Evolutionary conservation across 1,284 basidiomycete species (phyloP).

Genomic region (Taiwanofungus camphoratus): DNA sequence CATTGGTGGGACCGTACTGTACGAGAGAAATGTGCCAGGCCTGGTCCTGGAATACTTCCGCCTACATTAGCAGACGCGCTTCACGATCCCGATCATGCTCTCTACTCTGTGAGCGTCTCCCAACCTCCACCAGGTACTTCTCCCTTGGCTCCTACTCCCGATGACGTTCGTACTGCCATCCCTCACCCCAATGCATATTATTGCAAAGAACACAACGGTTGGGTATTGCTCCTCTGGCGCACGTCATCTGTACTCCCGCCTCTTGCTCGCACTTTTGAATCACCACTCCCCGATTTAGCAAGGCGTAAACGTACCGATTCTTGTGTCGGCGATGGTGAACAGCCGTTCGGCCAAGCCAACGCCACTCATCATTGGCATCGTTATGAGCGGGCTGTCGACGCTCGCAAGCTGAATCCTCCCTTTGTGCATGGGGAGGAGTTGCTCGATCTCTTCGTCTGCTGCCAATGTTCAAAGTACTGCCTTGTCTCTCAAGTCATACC

Average conservation of each 20-base stretch:
- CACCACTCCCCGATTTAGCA: slow-evolving; percentile 48
- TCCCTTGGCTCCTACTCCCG: slow-evolving; percentile 36
- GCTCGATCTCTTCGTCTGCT: slow-evolving; percentile 74
- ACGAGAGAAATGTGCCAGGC: slow-evolving; percentile 40
- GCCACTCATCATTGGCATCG: slow-evolving; percentile 75
- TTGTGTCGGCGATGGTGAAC: slow-evolving; percentile 46
- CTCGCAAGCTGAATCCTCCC: slow-evolving; percentile 56
- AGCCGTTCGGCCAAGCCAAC: slow-evolving; percentile 44
- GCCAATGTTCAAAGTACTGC: slow-evolving; percentile 72
- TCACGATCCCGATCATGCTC: slow-evolving; percentile 63
- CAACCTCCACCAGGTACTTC: slow-evolving; percentile 27
- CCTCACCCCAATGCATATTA: slow-evolving; percentile 79
- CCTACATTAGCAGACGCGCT: slow-evolving; percentile 57
- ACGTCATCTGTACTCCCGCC: slow-evolving; percentile 55
- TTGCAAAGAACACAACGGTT: slow-evolving; percentile 72
- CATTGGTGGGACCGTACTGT: slow-evolving; percentile 59
- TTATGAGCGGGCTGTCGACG: slow-evolving; percentile 63
- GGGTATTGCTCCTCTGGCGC: slow-evolving; percentile 68
- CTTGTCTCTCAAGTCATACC: slow-evolving; percentile 64
- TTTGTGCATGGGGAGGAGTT: slow-evolving; percentile 54
- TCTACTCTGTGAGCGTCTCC: slow-evolving; percentile 55
- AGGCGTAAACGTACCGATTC: slow-evolving; percentile 44
- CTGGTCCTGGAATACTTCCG: slow-evolving; percentile 64
- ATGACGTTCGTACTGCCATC: slow-evolving; percentile 59
- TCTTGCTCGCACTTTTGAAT: slow-evolving; percentile 38